phyloP scores from a whole-genome alignment of 345 rosid species.

The Capsella bursapastoris region DNA sequence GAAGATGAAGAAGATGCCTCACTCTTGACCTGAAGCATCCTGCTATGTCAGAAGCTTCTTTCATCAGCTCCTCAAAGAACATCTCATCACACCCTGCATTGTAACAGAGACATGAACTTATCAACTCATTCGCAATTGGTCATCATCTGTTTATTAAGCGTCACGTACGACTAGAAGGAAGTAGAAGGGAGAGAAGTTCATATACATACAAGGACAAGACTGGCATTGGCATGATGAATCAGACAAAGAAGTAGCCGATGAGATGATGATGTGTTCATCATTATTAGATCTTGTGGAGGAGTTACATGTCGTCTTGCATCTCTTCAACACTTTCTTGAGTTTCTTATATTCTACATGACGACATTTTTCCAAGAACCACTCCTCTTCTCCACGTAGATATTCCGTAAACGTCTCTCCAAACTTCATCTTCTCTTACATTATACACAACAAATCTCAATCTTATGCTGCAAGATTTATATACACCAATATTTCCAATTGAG shows the following conservation, averaged over 20 bases:
- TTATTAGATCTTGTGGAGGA: constrained; percentile 41
- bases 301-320: constrained; percentile 64
- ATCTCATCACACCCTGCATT: constrained; percentile 77
- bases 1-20: constrained; percentile 79
- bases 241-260: constrained; percentile 29
- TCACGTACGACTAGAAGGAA: background rate
- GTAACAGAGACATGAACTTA: background rate
- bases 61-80: constrained; percentile 86
- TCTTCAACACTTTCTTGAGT: constrained; percentile 81
- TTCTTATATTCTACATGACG: constrained; percentile 85
- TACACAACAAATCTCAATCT: constrained; percentile 33
- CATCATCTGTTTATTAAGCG: background rate
- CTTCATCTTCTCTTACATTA: constrained; percentile 57
- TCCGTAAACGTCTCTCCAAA: constrained; percentile 86
- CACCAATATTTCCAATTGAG: constrained; percentile 18
- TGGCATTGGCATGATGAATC: constrained; percentile 52
- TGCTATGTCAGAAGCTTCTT: constrained; percentile 78
- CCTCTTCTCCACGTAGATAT: constrained; percentile 75
- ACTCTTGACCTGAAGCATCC: constrained; percentile 83
- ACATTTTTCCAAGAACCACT: constrained; percentile 59
- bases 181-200: constrained; percentile 8
- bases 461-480: background rate
- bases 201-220: constrained; percentile 62
- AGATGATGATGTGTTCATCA: constrained; percentile 28
- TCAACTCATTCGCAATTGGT: background rate